These are phyloP conservation scores for Trametes pubescens DNA, from an alignment of 1,284 basidiomycete genomes.

Conservation along the genomic window DNA sequence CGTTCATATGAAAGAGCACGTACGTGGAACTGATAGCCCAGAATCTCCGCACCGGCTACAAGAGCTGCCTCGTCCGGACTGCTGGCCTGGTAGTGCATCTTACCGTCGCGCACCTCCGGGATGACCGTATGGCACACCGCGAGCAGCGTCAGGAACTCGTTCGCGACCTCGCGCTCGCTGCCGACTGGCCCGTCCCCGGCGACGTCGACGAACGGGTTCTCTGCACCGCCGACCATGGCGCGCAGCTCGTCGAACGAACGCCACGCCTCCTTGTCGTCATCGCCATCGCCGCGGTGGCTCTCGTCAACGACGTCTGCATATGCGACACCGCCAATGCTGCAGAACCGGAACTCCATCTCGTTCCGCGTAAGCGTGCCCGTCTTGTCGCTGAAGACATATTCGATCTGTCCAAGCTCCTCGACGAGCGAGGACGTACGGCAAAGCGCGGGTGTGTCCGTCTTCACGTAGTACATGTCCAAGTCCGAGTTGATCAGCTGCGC, in stretches of 20 bases:
- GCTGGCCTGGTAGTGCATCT: constrained; percentile 93
- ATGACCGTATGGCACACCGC: constrained; percentile 99
- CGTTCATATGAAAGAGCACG: constrained; percentile 32
- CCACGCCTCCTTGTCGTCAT: constrained; percentile 76
- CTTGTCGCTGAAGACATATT: constrained; percentile 99
- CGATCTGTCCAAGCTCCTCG: constrained; percentile 98
- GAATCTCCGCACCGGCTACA: constrained; percentile 91
- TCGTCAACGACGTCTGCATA: constrained; percentile 94
- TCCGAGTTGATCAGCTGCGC: constrained; percentile 97
- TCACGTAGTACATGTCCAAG: constrained; percentile 95
- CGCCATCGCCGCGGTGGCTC: constrained; percentile 68
- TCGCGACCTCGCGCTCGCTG: constrained; percentile 64
- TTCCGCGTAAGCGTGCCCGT: constrained; percentile 97
- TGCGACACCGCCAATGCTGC: constrained; percentile 87
- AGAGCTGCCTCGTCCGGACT: constrained; percentile 98
- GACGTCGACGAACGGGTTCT: constrained; percentile 65
- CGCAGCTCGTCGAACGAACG: constrained; percentile 80
- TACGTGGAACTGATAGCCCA: constrained; percentile 96
- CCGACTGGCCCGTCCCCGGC: constrained; percentile 45
- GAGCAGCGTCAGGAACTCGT: constrained; percentile 91
- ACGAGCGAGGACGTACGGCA: constrained; percentile 98
- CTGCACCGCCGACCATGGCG: constrained; percentile 55
- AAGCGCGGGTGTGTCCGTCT: constrained; percentile 94
- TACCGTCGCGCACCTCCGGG: constrained; percentile 88
- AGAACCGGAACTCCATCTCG: constrained; percentile 98